Base-by-base conservation (phyloP, 805 yeast genomes). In the Scheffersomyces spartinae region DNA sequence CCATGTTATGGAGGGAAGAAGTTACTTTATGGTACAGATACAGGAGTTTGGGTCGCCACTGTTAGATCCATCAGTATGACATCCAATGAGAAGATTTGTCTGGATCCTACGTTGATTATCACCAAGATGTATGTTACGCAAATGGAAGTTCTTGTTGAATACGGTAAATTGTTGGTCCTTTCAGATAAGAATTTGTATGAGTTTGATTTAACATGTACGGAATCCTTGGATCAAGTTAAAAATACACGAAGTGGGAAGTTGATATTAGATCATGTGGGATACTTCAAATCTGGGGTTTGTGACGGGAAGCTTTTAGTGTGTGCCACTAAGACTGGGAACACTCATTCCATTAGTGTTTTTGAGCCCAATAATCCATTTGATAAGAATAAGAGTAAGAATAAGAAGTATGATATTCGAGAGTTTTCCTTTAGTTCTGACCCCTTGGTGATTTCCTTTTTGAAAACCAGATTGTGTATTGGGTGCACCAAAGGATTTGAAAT, bases 401-500 rank as follows among this genome's bases (percentile, higher is more conserved):
- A 75, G 46, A 73, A 75, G 43, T 64, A 65, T 29, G 82, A 77
- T 27, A 65, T 72, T 9, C 68, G 73, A 24, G 96, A 91, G 42
- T 76, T 88, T 18, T 64, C 66, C 15, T 84, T 91, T 47, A 74
- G 73, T 23, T 78, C 94, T 4, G 97, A 91, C 40, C 94, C 95
- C 2, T 80, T 88, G 17, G 79, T 94, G 6, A 77, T 91, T 10
- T 85, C 95, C 14, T 88, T 88, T 45, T 61, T 91, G 52, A 83
- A 85, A 46, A 75, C 86, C 4, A 81, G 79, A 43, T 57, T 91
- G 34, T 88, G 96, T 60, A 80, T 91, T 36, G 98, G 98, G 14
- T 91, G 98, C 43, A 77, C 94, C 15, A 83, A 79, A 48, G 98
- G 98, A 0, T 91, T 91, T 59, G 97, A 91, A 55, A 84, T 91